Evolutionary conservation across 2,329 filamentous ascomycete species (phyloP), one percentile per base, ranked within the genome.

Genomic region (Zymoseptoria ardabiliae): DNA sequence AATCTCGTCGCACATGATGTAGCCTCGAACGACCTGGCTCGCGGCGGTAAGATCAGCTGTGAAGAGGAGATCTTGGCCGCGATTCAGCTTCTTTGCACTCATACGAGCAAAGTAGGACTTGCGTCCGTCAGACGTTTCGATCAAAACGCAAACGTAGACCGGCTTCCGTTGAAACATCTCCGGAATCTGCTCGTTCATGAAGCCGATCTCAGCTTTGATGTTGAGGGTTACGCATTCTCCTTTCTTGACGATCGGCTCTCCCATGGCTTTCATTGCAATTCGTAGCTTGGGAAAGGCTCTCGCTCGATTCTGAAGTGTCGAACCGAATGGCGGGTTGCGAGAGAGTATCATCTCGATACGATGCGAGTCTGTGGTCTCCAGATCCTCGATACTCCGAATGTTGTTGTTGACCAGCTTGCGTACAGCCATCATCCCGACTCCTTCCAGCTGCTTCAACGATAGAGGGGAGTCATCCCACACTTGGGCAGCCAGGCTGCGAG

Each of bases 1-100:
- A 67, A 97, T 88, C 50, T 91, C 87, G 74, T 97, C 93, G 65
- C 92, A 97, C 72, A 90, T 89, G 54, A 92, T 79, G 69, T 86
- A 84, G 61, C 85, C 90, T 22, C 80, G 80, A 35, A 94, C 82
- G 2, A 79, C 75, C 58, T 87, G 82, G 19, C 82, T 80, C 0
- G 77, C 71, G 4, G 76, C 76, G 1, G 73, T 80, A 20, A 91
- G 70, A 0, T 82, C 75, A 0, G 85, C 82, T 20, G 75, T 82
- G 63, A 88, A 87, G 0, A 78, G 73, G 2, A 91, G 70, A 9
- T 85, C 81, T 22, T 87, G 82, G 0, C 81, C 81, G 4, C 78
- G 79, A n/a, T 81, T 78, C 8, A 96, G 72, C 61, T 84, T 87
- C 62, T 77, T 83, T 6, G 89, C 83, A 69, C 84, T 82, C 54